phyloP scores from a whole-genome alignment of 768 basidiomycete species.

The Aureoboletus auriporus region DNA sequence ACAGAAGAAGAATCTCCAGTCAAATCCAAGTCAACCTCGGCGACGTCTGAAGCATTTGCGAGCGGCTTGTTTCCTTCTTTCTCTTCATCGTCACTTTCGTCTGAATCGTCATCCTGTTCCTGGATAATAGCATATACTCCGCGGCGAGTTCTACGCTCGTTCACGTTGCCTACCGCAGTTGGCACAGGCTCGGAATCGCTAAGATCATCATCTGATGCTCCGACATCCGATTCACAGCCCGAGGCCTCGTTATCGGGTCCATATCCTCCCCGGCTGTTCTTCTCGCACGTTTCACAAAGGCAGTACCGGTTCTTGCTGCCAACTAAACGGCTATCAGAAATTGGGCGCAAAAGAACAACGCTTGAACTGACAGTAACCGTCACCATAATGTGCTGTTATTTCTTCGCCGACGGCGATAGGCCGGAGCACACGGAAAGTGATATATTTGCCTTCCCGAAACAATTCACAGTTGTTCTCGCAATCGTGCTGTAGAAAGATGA shows the following conservation, averaged over 20 bases:
- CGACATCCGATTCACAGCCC: conserved; percentile 46
- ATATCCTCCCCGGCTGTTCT: conserved; percentile 70
- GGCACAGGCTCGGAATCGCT: conserved; percentile 42
- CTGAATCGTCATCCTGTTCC: conserved; percentile 55
- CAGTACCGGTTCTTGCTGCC: conserved; percentile 70
- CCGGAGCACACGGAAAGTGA: conserved; percentile 81
- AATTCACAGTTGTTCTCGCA: conserved; percentile 88
- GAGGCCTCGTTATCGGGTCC: conserved; percentile 46
- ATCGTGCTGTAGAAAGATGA: conserved; percentile 59
- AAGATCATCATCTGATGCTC: conserved; percentile 30
- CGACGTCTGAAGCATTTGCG: conserved; percentile 43
- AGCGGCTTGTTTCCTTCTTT: conserved; percentile 46
- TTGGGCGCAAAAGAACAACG: conserved; percentile 18
- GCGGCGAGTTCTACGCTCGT: conserved; percentile 76
- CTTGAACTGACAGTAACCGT: conserved; percentile 75
- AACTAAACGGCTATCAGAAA: conserved; percentile 39
- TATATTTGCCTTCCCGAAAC: conserved; percentile 84
- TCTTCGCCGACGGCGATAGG: conserved; percentile 79
- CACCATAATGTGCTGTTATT: conserved; percentile 87
- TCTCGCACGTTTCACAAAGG: conserved; percentile 85
- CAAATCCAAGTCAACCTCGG: conserved; percentile 53
- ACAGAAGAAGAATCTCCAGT: conserved; percentile 21
- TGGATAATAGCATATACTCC: conserved; percentile 75
- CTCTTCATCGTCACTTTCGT: conserved; percentile 56
- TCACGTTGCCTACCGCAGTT: conserved; percentile 56